Evolutionary conservation across 345 rosid species (phyloP), one percentile per base, ranked within the genome.

Genomic region (Populus tremula): DNA sequence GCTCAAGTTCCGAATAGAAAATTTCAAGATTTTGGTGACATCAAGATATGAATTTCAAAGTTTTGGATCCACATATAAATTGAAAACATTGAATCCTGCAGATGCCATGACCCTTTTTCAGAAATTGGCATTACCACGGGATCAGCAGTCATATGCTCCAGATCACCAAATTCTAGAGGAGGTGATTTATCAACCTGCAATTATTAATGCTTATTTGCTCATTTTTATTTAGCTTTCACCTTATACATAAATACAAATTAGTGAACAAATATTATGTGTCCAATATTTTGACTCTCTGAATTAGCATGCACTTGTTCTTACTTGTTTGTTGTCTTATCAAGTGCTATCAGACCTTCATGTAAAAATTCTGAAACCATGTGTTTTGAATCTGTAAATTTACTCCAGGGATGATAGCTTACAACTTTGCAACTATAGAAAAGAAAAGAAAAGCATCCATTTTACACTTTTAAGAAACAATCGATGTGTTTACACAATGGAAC

Each of bases 11-110:
- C 64, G 31, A 36, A 71, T 82, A 45, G 16, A 27, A 25, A 61
- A 62, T 31, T 82, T 75, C 79, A 79, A 76, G 77, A 72, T 82
- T 27, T 76, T 82, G 54, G 82, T 75, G 65, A 82, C 85, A 5
- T 82, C 85, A 59, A 78, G 85, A 50, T 75, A 31, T 61, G 79
- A 78, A 35, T 76, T 82, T 47, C 72, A 70, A 21, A 53, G 50
- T 59, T 78, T 78, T 17, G 79, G 54, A 43, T 67, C 73, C 21
- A 66, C 79, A n/a, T 78, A 78, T 38, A 71, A 78, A 50, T 68
- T 82, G 39, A 25, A 31, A 71, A 35, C 77, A 11, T 36, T 78
- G 69, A 78, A 43, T 71, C 29, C 11, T 16, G 20, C 41, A 67
- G 82, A 82, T 70, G 79, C 82, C 59, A 71, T 56, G 80, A 61